Percentiles rank a stretch among this genome's conserved stretches.
Evolutionary conservation across 805 yeast species (phyloP).

Genomic region (Saturnispora zaruensis): DNA sequence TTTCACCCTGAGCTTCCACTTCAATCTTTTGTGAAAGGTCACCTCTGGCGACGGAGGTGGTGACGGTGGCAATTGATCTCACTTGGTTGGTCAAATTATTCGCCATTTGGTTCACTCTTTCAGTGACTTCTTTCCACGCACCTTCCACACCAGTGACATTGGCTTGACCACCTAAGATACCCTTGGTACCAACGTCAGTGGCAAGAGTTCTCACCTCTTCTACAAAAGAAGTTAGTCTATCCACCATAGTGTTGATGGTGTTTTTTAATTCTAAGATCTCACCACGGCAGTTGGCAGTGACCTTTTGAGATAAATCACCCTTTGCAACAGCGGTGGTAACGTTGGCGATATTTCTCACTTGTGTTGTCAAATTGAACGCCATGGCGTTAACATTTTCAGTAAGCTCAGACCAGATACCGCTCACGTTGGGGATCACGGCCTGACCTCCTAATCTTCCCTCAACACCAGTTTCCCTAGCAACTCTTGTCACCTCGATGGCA

Average conservation of each 20-base stretch:
- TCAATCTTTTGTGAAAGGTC: slow-evolving; percentile 78
- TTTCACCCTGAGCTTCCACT: slow-evolving; percentile 88
- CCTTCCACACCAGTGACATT: slow-evolving; percentile 81
- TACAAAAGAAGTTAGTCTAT: slow-evolving; percentile 73
- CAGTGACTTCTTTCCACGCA: slow-evolving; percentile 84
- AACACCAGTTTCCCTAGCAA: slow-evolving; percentile 84
- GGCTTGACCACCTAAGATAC: slow-evolving; percentile 86
- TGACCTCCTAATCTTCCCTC: slow-evolving; percentile 86
- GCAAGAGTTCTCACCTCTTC: slow-evolving; percentile 80
- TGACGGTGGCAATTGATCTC: slow-evolving; percentile 80
- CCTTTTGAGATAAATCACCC: slow-evolving; percentile 74
- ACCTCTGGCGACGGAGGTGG: slow-evolving; percentile 88
- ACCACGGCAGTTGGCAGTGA: slow-evolving; percentile 79
- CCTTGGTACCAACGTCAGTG: slow-evolving; percentile 77
- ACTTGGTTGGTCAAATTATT: slow-evolving; percentile 80
- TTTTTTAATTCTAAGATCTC: slow-evolving; percentile 71
- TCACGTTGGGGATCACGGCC: slow-evolving; percentile 68
- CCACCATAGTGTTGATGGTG: slow-evolving; percentile 85
- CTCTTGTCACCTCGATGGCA: slow-evolving; percentile 80
- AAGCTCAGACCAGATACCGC: slow-evolving; percentile 81
- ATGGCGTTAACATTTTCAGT: slow-evolving; percentile 85
- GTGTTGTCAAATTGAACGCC: slow-evolving; percentile 83
- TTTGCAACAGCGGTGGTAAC: slow-evolving; percentile 84
- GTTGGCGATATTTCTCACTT: slow-evolving; percentile 79
- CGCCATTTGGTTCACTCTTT: slow-evolving; percentile 84